phyloP scores from a whole-genome alignment of 768 basidiomycete species.

The Rhizopogon salebrosus region DNA sequence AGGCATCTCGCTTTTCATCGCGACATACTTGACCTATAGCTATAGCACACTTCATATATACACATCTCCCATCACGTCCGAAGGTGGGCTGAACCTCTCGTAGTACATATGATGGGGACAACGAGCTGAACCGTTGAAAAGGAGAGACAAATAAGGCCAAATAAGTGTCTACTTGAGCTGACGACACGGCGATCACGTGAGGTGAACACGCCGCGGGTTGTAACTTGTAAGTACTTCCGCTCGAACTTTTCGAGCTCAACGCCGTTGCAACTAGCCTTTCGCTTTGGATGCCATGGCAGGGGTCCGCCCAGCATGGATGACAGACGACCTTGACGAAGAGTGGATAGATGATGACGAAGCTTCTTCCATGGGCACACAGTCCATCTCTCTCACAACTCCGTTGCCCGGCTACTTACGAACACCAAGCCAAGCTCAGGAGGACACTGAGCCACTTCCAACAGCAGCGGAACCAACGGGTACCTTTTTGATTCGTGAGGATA shows the following conservation, averaged over 20 bases:
- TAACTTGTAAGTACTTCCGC: too few species aligned
- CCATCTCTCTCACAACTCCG: constrained; percentile 55
- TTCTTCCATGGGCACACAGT: constrained; percentile 38
- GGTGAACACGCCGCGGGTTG: not conserved
- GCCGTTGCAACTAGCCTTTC: constrained; percentile 3
- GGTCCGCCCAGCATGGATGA: constrained; percentile 70
- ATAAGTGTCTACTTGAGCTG: constrained; percentile 13
- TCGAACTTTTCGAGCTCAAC: not conserved
- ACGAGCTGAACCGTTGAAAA: not conserved
- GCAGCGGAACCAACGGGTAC: constrained; percentile 50
- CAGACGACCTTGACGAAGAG: constrained; percentile 87
- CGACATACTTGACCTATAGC: too few species aligned
- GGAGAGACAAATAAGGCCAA: constrained; percentile 12
- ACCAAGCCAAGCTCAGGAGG: constrained; percentile 30
- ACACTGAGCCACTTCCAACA: constrained; percentile 22
- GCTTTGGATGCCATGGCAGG: constrained; percentile 1
- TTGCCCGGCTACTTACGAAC: constrained; percentile 47
- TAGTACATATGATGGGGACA: too few species aligned
- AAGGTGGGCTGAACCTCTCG: too few species aligned
- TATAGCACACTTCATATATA: too few species aligned
- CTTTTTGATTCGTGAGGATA: constrained; percentile 70
- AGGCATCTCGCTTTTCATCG: too few species aligned
- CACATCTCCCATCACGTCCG: too few species aligned
- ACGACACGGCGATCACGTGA: constrained; percentile 25
- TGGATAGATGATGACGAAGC: constrained; percentile 65